Evolutionary conservation across 345 rosid species (phyloP).

Genomic region (Kandelia obovata): DNA sequence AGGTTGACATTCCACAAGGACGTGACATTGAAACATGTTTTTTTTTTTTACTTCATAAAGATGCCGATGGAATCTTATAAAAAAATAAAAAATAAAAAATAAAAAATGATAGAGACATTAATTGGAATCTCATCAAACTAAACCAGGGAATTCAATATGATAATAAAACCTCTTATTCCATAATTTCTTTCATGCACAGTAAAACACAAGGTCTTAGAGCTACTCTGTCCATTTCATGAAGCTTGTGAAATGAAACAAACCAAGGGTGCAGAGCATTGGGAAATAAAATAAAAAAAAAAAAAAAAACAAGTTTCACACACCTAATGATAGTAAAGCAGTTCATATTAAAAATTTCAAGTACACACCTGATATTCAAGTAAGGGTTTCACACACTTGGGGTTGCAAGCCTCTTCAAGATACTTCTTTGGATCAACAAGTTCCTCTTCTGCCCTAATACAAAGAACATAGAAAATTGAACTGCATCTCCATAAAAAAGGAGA

Average conservation of each 20-base stretch:
- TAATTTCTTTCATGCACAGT: neutral
- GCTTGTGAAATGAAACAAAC: neutral
- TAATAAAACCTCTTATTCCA: too few relatives aligned
- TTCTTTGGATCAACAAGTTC: conserved; percentile 59
- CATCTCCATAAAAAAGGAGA: too few relatives aligned
- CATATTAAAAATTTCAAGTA: neutral
- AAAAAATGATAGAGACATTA: too few relatives aligned
- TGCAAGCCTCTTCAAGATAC: conserved; percentile 58
- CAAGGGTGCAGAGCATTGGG: neutral
- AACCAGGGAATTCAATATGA: too few relatives aligned
- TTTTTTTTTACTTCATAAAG: too few relatives aligned
- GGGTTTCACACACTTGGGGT: conserved; percentile 60
- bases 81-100: too few relatives aligned
- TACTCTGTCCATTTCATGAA: neutral
- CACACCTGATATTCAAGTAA: conserved; percentile 50
- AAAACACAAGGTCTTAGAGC: neutral
- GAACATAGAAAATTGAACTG: neutral
- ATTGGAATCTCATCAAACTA: too few relatives aligned
- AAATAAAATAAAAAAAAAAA: neutral
- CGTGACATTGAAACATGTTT: too few relatives aligned
- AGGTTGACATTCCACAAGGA: too few relatives aligned
- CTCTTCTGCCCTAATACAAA: conserved; percentile 56
- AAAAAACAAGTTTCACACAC: neutral
- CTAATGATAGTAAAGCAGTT: neutral
- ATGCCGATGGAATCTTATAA: too few relatives aligned